A percentile compares a stretch with the other conserved stretches of the same genome.
Conservation (phyloP, 495 filamentous ascomycete genomes). For the Neurospora pannonica region DNA sequence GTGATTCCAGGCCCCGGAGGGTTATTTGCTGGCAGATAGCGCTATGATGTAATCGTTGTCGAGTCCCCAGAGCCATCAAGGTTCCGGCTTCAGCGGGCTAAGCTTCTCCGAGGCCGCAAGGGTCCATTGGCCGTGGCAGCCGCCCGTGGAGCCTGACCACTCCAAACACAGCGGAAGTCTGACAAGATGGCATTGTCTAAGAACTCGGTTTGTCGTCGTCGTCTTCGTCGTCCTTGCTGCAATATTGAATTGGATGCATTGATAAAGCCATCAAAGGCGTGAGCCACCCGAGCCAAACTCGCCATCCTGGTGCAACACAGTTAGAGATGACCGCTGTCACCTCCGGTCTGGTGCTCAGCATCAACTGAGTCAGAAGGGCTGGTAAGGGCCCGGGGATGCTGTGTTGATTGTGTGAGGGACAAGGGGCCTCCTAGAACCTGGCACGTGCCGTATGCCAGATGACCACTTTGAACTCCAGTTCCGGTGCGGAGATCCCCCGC, state of each 20-base stretch:
- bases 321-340: not conserved
- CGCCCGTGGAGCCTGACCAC: not conserved
- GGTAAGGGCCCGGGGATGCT: not conserved
- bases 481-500: slow-evolving; percentile 5
- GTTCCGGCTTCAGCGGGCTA: not conserved
- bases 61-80: not conserved
- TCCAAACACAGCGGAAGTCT: not conserved
- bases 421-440: not conserved
- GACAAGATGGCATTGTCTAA: not conserved
- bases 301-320: not conserved
- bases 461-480: slow-evolving; percentile 7
- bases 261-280: not conserved
- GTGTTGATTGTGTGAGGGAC: not conserved
- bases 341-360: not conserved
- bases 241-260: not conserved
- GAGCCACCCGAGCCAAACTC: not conserved
- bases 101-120: not conserved
- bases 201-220: not conserved
- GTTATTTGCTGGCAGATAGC: not conserved
- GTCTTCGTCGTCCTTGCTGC: not conserved
- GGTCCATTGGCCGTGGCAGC: not conserved
- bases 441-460: slow-evolving; percentile 12
- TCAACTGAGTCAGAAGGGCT: not conserved
- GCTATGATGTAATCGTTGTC: not conserved
- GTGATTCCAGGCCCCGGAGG: not conserved